Evolutionary conservation across 1,284 basidiomycete genomes (phyloP), one percentile per base, ranked within the genome.

Genomic region (Apiotrichum siamense): DNA sequence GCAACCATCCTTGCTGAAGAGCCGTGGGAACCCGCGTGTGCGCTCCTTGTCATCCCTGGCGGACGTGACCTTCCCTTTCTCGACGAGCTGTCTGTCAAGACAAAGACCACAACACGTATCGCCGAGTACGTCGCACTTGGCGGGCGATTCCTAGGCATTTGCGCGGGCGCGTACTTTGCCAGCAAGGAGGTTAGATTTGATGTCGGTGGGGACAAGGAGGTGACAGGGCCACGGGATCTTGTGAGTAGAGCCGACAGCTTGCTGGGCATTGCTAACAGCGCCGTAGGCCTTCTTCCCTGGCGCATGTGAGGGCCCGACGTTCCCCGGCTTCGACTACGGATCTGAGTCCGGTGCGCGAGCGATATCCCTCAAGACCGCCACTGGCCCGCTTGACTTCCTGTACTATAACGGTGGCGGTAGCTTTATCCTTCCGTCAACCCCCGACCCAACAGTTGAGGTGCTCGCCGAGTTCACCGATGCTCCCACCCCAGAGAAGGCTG

Each of bases 21-120:
- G 49, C 89, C 89, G 10, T 94, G 90, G 90, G 70, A 81, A 40
- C 66, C 76, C 3, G 79, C 78, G 26, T 91, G 88, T 63, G 84
- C 84, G 4, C 77, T 92, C 2, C 79, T 94, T 7, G 84, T 90
- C 42, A 75, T 93, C 49, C 87, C 86, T 1, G 80, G 81, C 21
- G 81, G 81, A 38, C 72, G 77, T 25, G 77, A 78, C 53, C 58
- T 78, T n/a, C 76, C 77, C 4, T 80, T 80, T 63, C 75, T 77
- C 20, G 62, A 76, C 40, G 77, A 80, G 12, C 65, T 79, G 33
- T 74, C 78, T 4, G 43, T 54, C 23, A 66, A 68, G 50, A 64
- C 61, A 18, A 60, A 54, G 65, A 74, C 47, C 74, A 77, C 61
- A 45, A 70, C 40, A 26, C 70, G 77, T 5, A 81, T 93, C 45